Percentiles rank a stretch among this genome's conserved stretches.
Evolutionary conservation across 129 eudicot species (phyloP).

Genomic region (Lonicera japonica): DNA sequence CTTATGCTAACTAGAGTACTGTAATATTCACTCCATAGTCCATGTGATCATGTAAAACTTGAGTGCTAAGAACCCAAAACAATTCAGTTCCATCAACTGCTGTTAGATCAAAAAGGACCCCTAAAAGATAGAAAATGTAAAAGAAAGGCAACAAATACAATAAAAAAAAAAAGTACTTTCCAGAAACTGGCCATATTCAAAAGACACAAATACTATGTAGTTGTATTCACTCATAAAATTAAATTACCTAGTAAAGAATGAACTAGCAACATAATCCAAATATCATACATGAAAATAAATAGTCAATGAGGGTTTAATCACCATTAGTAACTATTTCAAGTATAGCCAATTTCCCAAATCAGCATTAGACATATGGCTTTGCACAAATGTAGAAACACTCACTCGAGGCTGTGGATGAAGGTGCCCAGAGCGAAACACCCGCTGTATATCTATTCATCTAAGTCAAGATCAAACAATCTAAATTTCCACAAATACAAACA

Average conservation of each 20-base stretch:
- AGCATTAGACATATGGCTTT: background rate
- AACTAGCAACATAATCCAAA: background rate
- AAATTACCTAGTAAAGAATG: background rate
- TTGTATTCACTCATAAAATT: background rate
- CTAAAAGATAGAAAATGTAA: background rate
- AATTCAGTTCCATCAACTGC: background rate
- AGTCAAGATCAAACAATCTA: slow-evolving; percentile 31
- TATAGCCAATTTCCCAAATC: background rate
- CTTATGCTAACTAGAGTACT: background rate
- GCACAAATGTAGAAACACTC: slow-evolving; percentile 15
- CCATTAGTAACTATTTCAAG: background rate
- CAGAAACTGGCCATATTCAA: background rate
- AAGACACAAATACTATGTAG: background rate
- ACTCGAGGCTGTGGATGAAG: slow-evolving; percentile 95
- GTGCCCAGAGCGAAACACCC: slow-evolving; percentile 70
- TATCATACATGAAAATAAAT: background rate
- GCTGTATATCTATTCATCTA: slow-evolving; percentile 65
- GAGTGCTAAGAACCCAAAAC: background rate
- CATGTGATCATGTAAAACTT: background rate
- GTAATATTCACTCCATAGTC: too few species aligned
- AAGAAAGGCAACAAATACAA: background rate
- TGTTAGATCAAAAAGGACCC: too few species aligned
- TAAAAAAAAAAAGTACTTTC: background rate
- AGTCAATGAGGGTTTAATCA: background rate
- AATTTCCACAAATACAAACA: background rate